Base-by-base conservation (phyloP, 768 basidiomycete species). In the Auricularia sp. region DNA sequence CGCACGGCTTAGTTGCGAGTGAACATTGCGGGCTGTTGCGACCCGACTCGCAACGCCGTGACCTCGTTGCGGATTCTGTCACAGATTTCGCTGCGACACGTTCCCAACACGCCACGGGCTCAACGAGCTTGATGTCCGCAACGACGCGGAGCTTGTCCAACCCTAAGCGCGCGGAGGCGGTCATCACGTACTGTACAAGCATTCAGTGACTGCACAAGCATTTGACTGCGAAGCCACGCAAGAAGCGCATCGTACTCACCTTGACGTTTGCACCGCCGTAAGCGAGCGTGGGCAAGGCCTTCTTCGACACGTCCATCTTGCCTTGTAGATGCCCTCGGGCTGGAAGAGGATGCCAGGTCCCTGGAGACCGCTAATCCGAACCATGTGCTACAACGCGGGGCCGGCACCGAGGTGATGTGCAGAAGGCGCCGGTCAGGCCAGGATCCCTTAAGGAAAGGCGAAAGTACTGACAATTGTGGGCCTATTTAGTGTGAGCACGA, bases 41-140 rank as follows among this genome's bases (percentile, higher is more conserved):
- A 23, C 23, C 23, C 23, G 23, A 23, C 23, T 23, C 23, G 23
- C 23, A 23, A 23, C 23, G 23, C 23, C 23, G 23, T 1, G 1
- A 23, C 23, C 23, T 23, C 23, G 23, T 23, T 23, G 23, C 23
- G 23, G 23, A 23, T 23, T 23, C 23, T 23, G 23, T 23, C 23
- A 23, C 23, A 23, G 23, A 23, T 23, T 23, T 56, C 35, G 61
- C 8, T 33, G 12, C 61, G 34, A 11, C 42, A 35, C 3, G 42
- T 35, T 61, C 61, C 56, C 56, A 59, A 33, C 61, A 36, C 8
- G 61, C 33, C 21, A 61, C 4, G 61, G 36, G 61, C 61, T 61
- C 61, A 12, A 61, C 42, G 39, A 44, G 21, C 21, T 61, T 61
- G 61, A 61, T 34, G 56, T 59, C 56, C 6, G 23, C 56, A 23